Evolutionary conservation across 257 asterid species (phyloP).

Genomic region (Nicotiana sylvestris): DNA sequence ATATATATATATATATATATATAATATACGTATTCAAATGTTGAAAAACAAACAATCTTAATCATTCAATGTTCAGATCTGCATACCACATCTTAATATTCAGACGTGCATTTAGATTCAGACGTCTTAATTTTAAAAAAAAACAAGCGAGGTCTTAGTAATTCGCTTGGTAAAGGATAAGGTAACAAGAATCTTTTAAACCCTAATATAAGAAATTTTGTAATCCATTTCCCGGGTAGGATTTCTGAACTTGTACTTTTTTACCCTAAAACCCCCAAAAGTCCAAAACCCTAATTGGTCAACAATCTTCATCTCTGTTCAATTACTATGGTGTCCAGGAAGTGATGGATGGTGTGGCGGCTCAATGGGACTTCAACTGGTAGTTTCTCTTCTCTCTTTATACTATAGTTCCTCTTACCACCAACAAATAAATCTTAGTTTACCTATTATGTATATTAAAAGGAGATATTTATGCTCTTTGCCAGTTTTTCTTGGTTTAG

Average conservation of each 20-base stretch:
- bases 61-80: no score
- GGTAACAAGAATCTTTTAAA: no score
- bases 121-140: no score
- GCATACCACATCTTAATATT: no score
- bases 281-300: not conserved
- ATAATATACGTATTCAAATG: no score
- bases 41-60: no score
- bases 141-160: no score
- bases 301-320: not conserved
- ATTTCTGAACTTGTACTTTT: not conserved
- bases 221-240: not conserved
- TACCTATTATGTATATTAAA: not conserved
- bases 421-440: not conserved
- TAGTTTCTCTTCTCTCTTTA: conserved; percentile 11
- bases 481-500: not conserved
- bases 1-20: no score
- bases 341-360: not conserved
- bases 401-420: not conserved
- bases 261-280: conserved; percentile 8
- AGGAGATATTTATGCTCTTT: not conserved
- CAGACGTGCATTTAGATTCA: no score
- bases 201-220: no score
- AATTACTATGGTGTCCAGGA: not conserved
- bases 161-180: no score
- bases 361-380: conserved; percentile 67